Evolutionary conservation across 768 basidiomycete genomes (phyloP).

Genomic region (Leccinum imitatum): DNA sequence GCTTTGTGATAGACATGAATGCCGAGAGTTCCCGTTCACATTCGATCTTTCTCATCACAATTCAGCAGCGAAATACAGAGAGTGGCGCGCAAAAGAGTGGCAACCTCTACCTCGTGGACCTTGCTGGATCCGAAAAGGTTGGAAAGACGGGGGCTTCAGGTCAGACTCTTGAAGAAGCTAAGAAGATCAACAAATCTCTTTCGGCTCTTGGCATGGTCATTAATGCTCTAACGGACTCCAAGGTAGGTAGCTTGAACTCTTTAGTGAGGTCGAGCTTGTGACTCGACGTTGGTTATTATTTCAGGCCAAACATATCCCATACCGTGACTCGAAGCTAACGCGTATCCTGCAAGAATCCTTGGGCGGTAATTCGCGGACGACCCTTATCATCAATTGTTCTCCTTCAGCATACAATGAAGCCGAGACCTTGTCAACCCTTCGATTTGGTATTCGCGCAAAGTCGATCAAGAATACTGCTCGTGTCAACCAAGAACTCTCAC

Average conservation of each 20-base stretch:
- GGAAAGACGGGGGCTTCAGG: conserved; percentile 99
- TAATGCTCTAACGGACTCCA: conserved; percentile 94
- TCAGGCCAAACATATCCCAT: conserved; percentile 95
- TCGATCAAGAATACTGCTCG: conserved; percentile 99
- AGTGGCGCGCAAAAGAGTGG: conserved; percentile 95
- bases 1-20: conserved; percentile 81
- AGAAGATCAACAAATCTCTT: conserved; percentile 99
- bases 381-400: conserved; percentile 99
- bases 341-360: conserved; percentile 98
- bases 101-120: conserved; percentile 95
- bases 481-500: conserved; percentile 96
- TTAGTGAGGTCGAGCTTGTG: neutral
- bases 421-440: conserved; percentile 94
- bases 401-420: conserved; percentile 96
- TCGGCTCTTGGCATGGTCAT: conserved; percentile 99
- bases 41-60: conserved; percentile 97
- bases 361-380: conserved; percentile 92
- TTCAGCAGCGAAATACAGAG: conserved; percentile 95
- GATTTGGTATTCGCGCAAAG: conserved; percentile 99
- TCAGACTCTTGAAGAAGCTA: conserved; percentile 98
- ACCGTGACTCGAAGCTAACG: conserved; percentile 98
- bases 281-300: conserved; percentile 8
- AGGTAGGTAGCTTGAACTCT: conserved; percentile 50
- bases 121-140: conserved; percentile 98
- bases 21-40: conserved; percentile 98